phyloP scores from a whole-genome alignment of 192 early-diverging fungal species.

The Podochytrium sp. region DNA sequence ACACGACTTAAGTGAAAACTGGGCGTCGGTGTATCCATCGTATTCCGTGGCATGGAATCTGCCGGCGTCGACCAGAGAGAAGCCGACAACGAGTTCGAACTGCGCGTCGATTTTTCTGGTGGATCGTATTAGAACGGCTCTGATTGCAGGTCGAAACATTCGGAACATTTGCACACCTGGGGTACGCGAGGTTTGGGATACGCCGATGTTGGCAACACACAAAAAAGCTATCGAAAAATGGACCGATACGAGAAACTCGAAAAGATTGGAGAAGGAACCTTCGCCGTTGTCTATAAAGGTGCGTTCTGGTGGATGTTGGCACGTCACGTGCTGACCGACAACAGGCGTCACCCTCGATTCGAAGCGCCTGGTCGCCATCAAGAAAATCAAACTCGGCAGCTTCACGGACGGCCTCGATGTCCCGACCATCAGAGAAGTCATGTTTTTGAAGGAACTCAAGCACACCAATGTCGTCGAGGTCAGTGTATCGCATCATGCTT shows the following conservation, averaged over 20 bases:
- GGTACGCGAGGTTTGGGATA: no score
- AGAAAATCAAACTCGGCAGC: constrained; percentile 94
- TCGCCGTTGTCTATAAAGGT: constrained; percentile 90
- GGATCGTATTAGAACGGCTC: no score
- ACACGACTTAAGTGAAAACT: no score
- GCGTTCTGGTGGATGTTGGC: not conserved
- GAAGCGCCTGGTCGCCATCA: constrained; percentile 85
- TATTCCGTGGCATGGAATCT: no score
- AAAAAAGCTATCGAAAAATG: constrained; percentile 10
- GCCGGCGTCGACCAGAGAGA: no score
- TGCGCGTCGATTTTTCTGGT: no score
- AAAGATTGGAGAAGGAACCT: constrained; percentile 96
- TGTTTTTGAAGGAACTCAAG: constrained; percentile 85
- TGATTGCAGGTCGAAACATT: no score
- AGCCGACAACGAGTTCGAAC: no score
- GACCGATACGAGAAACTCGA: constrained; percentile 75
- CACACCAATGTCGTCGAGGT: constrained; percentile 94
- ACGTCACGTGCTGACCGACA: not conserved
- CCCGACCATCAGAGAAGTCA: constrained; percentile 94
- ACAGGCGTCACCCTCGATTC: constrained; percentile 62
- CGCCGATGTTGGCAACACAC: no score
- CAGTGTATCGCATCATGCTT: not conserved
- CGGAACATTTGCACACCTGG: no score
- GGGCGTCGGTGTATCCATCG: no score
- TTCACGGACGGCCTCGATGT: constrained; percentile 94